phyloP scores from a whole-genome alignment of 2,329 filamentous ascomycete species.

The Hyphodiscus sp. region DNA sequence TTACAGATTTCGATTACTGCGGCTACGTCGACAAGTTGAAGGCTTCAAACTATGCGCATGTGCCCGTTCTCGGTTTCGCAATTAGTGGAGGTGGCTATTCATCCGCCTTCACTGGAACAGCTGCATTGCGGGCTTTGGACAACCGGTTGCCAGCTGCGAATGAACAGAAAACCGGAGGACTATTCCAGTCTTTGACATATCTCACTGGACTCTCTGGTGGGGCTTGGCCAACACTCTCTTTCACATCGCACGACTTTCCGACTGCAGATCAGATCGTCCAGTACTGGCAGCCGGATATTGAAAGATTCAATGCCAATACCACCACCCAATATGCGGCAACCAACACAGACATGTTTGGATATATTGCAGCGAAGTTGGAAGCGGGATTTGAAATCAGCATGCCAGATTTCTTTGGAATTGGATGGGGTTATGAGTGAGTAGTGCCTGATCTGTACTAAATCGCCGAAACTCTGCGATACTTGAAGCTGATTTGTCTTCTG shows the following conservation, averaged over 20 bases:
- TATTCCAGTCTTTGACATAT: slow-evolving; percentile 13
- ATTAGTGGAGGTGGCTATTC: slow-evolving; percentile 14
- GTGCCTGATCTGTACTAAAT: too few relatives aligned
- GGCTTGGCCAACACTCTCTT: slow-evolving; percentile 5
- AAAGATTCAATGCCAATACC: not conserved
- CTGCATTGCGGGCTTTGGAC: slow-evolving; percentile 8
- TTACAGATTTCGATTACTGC: slow-evolving; percentile 6
- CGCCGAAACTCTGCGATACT: too few relatives aligned
- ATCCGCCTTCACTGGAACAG: slow-evolving; percentile 9
- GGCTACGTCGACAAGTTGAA: slow-evolving; percentile 1
- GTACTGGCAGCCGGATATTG: slow-evolving; percentile 3
- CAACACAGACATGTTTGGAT: not conserved
- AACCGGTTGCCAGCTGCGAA: slow-evolving; percentile 6
- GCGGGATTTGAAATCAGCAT: slow-evolving; percentile 7
- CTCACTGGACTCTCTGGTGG: slow-evolving; percentile 13
- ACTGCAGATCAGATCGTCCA: slow-evolving; percentile 6
- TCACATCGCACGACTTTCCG: slow-evolving; percentile 9
- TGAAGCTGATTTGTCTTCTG: not conserved
- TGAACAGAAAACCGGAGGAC: slow-evolving; percentile 7
- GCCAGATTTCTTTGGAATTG: slow-evolving; percentile 9
- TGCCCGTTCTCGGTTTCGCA: slow-evolving; percentile 8
- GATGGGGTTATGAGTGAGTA: slow-evolving; percentile 8
- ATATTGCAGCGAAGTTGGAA: slow-evolving; percentile 5
- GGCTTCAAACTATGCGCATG: slow-evolving; percentile 4
- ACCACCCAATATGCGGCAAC: not conserved